Conservation (phyloP, 2,329 filamentous ascomycete species). For the Aspergillaceae sp. region DNA sequence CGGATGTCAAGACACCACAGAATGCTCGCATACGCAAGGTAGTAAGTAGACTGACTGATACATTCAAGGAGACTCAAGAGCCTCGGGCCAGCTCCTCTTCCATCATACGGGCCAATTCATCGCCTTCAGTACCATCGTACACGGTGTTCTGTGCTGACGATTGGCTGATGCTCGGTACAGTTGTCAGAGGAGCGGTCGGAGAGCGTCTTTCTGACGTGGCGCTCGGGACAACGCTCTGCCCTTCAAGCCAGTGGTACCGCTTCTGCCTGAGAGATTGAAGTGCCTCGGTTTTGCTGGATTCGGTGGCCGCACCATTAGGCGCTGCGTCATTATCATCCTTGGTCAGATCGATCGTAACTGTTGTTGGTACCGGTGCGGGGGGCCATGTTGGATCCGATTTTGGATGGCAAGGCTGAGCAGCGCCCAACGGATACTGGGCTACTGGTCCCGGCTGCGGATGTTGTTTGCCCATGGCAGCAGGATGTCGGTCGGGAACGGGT, state of each 20-base stretch:
- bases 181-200: not conserved
- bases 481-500: not conserved
- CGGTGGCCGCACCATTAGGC: not conserved
- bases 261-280: conserved; percentile 22
- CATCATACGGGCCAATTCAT: conserved; percentile 18
- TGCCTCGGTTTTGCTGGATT: conserved; percentile 9
- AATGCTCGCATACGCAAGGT: not conserved
- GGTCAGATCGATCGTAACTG: conserved; percentile 16
- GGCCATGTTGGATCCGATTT: too few relatives aligned
- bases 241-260: conserved; percentile 23
- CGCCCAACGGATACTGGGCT: not conserved
- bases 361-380: not conserved
- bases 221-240: conserved; percentile 1
- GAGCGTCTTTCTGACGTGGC: not conserved
- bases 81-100: conserved; percentile 17
- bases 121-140: conserved; percentile 5
- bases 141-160: not conserved
- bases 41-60: too few relatives aligned
- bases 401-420: not conserved
- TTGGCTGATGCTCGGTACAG: not conserved
- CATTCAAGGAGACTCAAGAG: not conserved
- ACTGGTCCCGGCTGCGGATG: not conserved
- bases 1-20: not conserved
- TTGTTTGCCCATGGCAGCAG: not conserved
- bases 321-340: conserved; percentile 8